Evolutionary conservation across 257 asterid genomes (phyloP), one percentile per base, ranked within the genome.

Genomic region (Paulownia fortunei): DNA sequence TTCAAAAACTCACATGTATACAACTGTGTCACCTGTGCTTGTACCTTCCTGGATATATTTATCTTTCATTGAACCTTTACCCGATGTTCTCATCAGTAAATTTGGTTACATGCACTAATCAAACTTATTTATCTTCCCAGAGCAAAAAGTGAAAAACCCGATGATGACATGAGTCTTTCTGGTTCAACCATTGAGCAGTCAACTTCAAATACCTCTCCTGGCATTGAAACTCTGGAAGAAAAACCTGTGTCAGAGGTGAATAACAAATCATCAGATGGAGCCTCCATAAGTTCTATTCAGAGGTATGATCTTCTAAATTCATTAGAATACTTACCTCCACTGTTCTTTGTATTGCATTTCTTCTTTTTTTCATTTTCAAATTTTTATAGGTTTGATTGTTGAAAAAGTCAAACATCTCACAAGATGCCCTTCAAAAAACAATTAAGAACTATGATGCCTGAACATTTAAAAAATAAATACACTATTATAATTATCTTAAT

Each of bases 101-200:
- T n/a, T 47, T 47, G 12, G 54, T 47, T 47, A 39, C 27, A n/a
- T 11, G 34, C 49, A 10, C 59, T 64, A 41, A 41, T 76, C 26
- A 61, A 58, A 24, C 27, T 47, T 19, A 15, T 59, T 26, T n/a
- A n/a, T 12, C 60, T 32, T 81, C 73, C 19, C 73, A 90, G 95
- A 76, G 76, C 34, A 49, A 86, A 72, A 81, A 49, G 76, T 59
- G 94, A 83, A 69, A 88, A 82, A 78, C 86, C 87, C 10, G 87
- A 82, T 76, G 92, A 84, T 6, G 89, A 86, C 63, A 52, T 61
- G 51, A 84, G 86, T 70, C 49, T 69, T 47, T 66, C 78, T 32
- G 65, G 86, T 83, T 84, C 87, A 71, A 30, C 72, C 19, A 79
- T 67, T 46, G 88, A 84, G 49, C 78, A 79, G 41, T 79, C 77